Conservation (phyloP, 1,284 basidiomycete genomes). For the Rhodotorula glutinis region DNA sequence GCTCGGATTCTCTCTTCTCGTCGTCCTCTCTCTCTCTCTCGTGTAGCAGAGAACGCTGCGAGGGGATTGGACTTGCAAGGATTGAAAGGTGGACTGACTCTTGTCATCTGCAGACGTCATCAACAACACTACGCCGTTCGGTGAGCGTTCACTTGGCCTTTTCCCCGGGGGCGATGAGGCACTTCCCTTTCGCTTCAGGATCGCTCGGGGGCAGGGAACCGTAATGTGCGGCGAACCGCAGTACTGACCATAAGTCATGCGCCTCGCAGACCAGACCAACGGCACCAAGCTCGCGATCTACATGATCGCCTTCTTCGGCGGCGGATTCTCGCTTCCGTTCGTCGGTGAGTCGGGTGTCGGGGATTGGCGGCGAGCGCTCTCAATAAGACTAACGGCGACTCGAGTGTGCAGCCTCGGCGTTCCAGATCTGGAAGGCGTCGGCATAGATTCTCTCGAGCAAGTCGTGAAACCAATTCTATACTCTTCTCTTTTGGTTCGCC, state of each 20-base stretch:
- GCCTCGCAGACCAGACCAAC: slow-evolving; percentile 23
- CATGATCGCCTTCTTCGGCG: slow-evolving; percentile 16
- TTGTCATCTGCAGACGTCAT: slow-evolving; percentile 19
- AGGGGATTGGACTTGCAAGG: too few relatives aligned
- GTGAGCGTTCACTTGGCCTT: background rate
- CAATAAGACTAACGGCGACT: background rate
- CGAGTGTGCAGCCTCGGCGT: background rate
- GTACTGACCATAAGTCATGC: background rate
- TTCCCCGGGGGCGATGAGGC: background rate
- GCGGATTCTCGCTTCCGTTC: slow-evolving; percentile 8
- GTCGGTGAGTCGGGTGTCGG: slow-evolving; percentile 2
- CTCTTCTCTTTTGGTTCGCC: too few relatives aligned
- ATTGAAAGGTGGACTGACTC: background rate
- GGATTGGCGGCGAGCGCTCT: too few relatives aligned
- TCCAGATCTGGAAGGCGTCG: slow-evolving; percentile 4
- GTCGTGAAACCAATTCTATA: too few relatives aligned
- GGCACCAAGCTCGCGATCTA: slow-evolving; percentile 18
- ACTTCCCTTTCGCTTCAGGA: too few relatives aligned
- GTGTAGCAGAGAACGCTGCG: too few relatives aligned
- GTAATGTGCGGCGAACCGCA: too few relatives aligned
- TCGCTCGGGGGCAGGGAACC: background rate
- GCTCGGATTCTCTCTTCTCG: background rate
- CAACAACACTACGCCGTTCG: slow-evolving; percentile 34
- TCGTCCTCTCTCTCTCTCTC: too few relatives aligned
- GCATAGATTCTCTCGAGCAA: background rate